Evolutionary conservation across 352 stramenopile genomes (phyloP), one percentile per base, ranked within the genome.

Genomic region (Phytophthora chlamydospora): DNA sequence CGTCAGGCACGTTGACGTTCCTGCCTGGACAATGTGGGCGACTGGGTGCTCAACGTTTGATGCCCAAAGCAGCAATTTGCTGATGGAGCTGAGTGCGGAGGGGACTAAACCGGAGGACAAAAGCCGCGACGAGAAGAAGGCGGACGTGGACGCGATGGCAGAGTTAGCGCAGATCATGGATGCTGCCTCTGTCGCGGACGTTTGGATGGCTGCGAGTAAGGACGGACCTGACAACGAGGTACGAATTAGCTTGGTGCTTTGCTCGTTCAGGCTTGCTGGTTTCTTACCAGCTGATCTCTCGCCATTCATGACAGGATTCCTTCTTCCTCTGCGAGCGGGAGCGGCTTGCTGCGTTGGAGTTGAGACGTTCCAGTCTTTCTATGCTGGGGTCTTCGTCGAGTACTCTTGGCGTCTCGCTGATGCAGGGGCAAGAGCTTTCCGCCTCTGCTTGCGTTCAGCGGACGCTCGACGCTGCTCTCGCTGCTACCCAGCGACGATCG

Each of bases 51-150:
- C 78, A 16, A 80, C 68, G 8, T 88, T 90, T 36, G 83, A 91
- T 55, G 58, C 85, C 40, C 17, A 88, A n/a, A 64, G 66, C 12
- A 89, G 76, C 60, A 91, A 88, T 48, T 71, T 90, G 39, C 45
- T 91, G 13, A 17, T 19, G 8, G 76, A 81, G 40, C 47, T 91
- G 34, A 57, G 43, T 21, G 61, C 36, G 1, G 53, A 73, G 4
- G 50, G 14, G 12, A 41, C 56, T 21, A 61, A 64, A 12, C 5
- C 17, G 3, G 74, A 76, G n/a, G 72, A 80, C 43, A 82, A 80
- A 49, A 75, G 21, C n/a, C 43, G 17, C 8, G 56, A 73, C 24
- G 60, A 89, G 36, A 85, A 83, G 45, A 39, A 66, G 34, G 58
- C 38, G 12, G 76, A 87, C 40, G 38, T 70, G 17, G 39, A 63